These are phyloP conservation scores for Termitomyces sp. DNA, from an alignment of 768 basidiomycete species.

Conservation along the genomic window DNA sequence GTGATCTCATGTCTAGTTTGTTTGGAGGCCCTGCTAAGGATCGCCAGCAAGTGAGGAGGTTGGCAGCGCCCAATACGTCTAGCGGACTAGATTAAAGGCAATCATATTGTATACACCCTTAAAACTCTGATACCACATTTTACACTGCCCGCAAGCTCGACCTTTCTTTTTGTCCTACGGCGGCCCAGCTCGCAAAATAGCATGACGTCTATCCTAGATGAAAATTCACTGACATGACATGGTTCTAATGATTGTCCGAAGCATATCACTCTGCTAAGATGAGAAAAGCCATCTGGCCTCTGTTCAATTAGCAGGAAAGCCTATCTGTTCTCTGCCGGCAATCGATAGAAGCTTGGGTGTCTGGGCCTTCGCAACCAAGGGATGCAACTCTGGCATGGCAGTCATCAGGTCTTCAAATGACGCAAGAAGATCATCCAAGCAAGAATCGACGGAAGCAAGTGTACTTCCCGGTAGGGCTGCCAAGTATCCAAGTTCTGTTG, in stretches of 20 bases:
- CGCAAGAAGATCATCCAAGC: slow-evolving; percentile 16
- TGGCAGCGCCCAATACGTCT: slow-evolving; percentile 38
- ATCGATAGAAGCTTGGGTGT: not conserved
- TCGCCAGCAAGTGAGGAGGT: slow-evolving; percentile 28
- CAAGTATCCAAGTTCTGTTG: slow-evolving; percentile 9
- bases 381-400: slow-evolving; percentile 10
- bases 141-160: not conserved
- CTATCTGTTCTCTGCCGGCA: not conserved
- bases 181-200: not conserved
- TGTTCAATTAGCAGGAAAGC: not conserved
- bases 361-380: not conserved
- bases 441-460: slow-evolving; percentile 9
- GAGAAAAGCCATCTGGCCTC: not conserved
- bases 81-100: slow-evolving; percentile 38
- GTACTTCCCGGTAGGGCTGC: not conserved
- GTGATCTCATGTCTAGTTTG: slow-evolving; percentile 84
- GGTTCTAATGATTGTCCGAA: slow-evolving; percentile 9
- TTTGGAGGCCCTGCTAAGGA: slow-evolving; percentile 64
- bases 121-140: not conserved
- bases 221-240: not conserved
- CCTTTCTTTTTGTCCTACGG: no score
- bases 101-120: not conserved
- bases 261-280: slow-evolving; percentile 9
- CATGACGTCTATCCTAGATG: not conserved
- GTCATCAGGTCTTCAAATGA: slow-evolving; percentile 17